Base-by-base conservation (phyloP, 2,329 filamentous ascomycete genomes). In the Paecilomyces sp. region DNA sequence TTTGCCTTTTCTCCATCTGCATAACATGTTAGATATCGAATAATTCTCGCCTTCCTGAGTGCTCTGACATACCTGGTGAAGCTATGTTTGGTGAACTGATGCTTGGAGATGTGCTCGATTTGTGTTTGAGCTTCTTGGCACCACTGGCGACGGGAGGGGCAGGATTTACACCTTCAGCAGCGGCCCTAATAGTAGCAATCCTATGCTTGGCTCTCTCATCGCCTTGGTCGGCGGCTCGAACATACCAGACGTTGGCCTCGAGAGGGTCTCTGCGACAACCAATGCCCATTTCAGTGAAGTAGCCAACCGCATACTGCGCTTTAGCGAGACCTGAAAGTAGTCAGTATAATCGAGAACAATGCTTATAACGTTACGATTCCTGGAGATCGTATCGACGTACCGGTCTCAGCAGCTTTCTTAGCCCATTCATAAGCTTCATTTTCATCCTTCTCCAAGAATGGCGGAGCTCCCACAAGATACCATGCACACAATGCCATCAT, bases 401-500 rank as follows among this genome's bases (percentile, higher is more conserved):
- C 92, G 65, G 88, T 81, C 63, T 94, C 88, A 33, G 93, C 93
- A 58, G 94, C 91, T 69, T 88, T 87, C 68, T 86, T 87, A 15
- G 94, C 92, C 94, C 94, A 99, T 73, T 96, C 92, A 70, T 95
- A 97, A 9, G 94, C 94, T 75, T 99, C 94, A 66, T 89, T 88
- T 74, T 97, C 93, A 68, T 99, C 93, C 76, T 94, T 96, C 62
- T 96, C 92, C 24, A 99, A 78, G 13, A 97, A 86, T 0, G 92
- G 92, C 66, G 92, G 89, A 1, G 94, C 94, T 11, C 94, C 94
- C 50, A 97, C 89, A 83, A 97, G 89, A 74, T 97, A 99, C 94
- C 94, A 99, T 11, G 94, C 94, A 75, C 94, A 99, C 8, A 99
- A 81, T 3, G 93, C 93, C 92, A 99, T 96, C 92, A 97, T 97